These are phyloP conservation scores for Microbotryum silenes-acaulis DNA, from an alignment of 1,284 basidiomycete genomes.

Conservation along the genomic window DNA sequence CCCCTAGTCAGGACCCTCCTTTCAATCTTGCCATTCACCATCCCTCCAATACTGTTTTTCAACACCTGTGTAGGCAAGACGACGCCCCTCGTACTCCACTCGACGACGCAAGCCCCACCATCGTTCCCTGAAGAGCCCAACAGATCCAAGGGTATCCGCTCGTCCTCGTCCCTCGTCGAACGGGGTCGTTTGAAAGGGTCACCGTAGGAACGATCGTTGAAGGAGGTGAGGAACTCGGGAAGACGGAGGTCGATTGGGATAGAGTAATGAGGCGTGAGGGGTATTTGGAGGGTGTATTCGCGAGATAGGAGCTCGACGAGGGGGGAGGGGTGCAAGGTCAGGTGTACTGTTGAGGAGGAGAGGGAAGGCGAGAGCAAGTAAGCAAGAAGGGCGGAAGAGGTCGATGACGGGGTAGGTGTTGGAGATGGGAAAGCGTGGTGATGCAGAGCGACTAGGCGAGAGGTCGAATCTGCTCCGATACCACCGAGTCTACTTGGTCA, in stretches of 20 bases:
- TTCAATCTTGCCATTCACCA: conserved; percentile 5
- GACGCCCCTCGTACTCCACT: conserved; percentile 13
- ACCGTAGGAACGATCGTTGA: conserved; percentile 9
- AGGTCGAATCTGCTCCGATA: background rate
- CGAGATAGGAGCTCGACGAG: conserved; percentile 27
- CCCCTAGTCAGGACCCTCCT: conserved; percentile 17
- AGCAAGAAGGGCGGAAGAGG: conserved; percentile 8
- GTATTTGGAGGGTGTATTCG: conserved; percentile 22
- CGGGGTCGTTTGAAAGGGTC: conserved; percentile 15
- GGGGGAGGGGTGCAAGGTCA: conserved; percentile 27
- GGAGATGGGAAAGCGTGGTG: conserved; percentile 21
- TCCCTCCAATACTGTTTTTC: conserved; percentile 4
- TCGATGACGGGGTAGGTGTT: background rate
- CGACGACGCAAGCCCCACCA: conserved; percentile 17
- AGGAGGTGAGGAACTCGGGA: conserved; percentile 7
- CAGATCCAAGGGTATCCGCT: conserved; percentile 19
- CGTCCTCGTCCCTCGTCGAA: conserved; percentile 18
- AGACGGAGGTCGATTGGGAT: conserved; percentile 11
- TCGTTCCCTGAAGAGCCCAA: background rate
- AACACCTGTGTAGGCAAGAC: background rate
- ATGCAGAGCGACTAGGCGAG: conserved; percentile 22
- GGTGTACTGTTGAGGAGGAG: conserved; percentile 24
- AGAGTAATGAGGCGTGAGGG: background rate
- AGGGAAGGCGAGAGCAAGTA: conserved; percentile 18
- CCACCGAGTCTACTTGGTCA: too few relatives aligned